Base-by-base conservation (phyloP, 1,284 basidiomycete species). In the Malassezia slooffiae region DNA sequence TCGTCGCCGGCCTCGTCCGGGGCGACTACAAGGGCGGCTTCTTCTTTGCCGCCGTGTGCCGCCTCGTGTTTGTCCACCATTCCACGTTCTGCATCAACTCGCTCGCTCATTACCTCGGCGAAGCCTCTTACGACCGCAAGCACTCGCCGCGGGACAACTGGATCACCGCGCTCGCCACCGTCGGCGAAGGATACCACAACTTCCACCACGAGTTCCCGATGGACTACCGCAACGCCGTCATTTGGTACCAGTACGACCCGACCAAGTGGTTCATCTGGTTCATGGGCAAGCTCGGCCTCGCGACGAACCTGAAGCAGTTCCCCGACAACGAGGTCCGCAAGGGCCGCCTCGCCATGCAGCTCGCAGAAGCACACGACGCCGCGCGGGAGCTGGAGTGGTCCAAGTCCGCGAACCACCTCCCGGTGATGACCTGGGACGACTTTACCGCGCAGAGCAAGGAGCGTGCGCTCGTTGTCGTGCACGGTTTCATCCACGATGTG, bases 141-240 rank as follows among this genome's bases (percentile, higher is more conserved):
- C 60, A 63, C 52, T 58, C 62, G n/a, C 64, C 64, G 21, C 62
- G 64, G 34, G 64, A 67, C 53, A 61, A 67, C 54, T 54, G 64
- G 35, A 54, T 67, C 42, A 67, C 64, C 31, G 64, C 64, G 10
- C 47, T 67, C 13, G 63, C 62, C 35, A 67, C 64, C 27, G 57
- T 67, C 22, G 64, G 64, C 12, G 64, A 67, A 46, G 64, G 64
- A 16, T 67, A 67, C 54, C 64, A 67, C 59, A 67, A 67, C 51
- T 67, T 66, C 59, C 64, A 67, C 56, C 64, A 67, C 51, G 62
- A 67, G 43, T 67, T 67, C 59, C 64, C 64, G 24, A 66, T 67
- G 62, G 64, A 67, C 54, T 66, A 60, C 55, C 57, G 65, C 15
- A 68, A 68, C 43, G 65, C 63, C 13, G 49, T 62, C 23, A 50